Evolutionary conservation across 1,284 basidiomycete species (phyloP).

Genomic region (Phylloporus sp.): DNA sequence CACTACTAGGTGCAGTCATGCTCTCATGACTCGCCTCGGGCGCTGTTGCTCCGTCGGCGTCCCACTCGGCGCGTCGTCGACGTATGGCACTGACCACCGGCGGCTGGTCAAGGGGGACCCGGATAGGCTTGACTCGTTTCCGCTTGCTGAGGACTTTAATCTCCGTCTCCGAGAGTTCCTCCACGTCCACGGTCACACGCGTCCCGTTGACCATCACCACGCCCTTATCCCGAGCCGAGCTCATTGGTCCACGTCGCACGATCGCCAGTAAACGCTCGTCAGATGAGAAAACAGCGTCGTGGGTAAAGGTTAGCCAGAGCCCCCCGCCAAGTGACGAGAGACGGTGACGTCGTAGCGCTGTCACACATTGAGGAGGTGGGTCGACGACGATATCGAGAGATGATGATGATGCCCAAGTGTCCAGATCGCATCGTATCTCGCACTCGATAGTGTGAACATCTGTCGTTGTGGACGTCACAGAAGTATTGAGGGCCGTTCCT

Average conservation of each 20-base stretch:
- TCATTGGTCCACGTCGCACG: conserved; percentile 72
- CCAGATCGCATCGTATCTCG: conserved; percentile 92
- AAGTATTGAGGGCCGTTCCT: conserved; percentile 1
- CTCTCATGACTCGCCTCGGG: conserved; percentile 18
- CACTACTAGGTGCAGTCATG: conserved; percentile 25
- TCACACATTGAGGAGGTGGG: conserved; percentile 87
- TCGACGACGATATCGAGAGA: conserved; percentile 92
- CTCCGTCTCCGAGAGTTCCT: conserved; percentile 90
- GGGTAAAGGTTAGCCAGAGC: conserved; percentile 94
- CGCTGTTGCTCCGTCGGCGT: conserved; percentile 39
- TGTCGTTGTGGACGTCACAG: conserved; percentile 11
- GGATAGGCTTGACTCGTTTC: conserved; percentile 86
- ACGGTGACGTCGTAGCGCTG: conserved; percentile 86
- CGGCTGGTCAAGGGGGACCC: conserved; percentile 92
- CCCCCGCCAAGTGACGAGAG: conserved; percentile 91
- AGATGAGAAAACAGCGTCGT: conserved; percentile 78
- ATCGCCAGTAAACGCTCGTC: conserved; percentile 77
- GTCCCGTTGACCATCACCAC: conserved; percentile 91
- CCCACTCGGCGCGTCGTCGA: conserved; percentile 69
- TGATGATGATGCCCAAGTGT: conserved; percentile 90
- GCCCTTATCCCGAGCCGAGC: conserved; percentile 71
- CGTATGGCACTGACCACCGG: conserved; percentile 78
- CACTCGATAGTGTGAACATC: conserved; percentile 77
- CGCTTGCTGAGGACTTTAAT: conserved; percentile 81
- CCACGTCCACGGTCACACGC: conserved; percentile 85